Base-by-base conservation (phyloP, 805 yeast species). In the Ogataea paraovalis region DNA sequence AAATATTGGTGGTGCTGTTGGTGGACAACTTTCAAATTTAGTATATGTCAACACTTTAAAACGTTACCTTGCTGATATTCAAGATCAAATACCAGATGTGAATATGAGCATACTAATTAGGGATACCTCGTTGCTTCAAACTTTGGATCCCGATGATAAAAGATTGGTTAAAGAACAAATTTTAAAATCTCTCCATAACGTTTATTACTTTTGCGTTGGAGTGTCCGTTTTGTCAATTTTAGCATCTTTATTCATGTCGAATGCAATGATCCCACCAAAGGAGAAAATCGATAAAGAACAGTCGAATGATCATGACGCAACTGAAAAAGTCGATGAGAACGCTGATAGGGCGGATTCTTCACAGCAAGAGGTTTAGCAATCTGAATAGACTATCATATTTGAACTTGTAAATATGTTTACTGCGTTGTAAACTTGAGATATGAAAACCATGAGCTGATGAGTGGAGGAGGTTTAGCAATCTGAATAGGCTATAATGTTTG, bases 1-100 rank as follows among this genome's bases (percentile, higher is more conserved):
- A 53, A 60, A 74, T 1, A 50, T 78, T 16, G 77, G 76, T 19
- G 74, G 77, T 39, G 68, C 81, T 1, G 34, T 79, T 25, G 71
- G 75, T 22, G 66, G 74, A 3, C 68, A 65, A 34, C 59, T 75
- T 18, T 69, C 73, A 3, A 76, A 74, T 49, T 64, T 70, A n/a
- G 68, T 70, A 8, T 73, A 71, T 54, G 59, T 68, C 6, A 46
- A 60, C 2, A 55, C 64, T 5, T 54, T 67, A 48, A 63, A 51
- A 53, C 46, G 50, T 12, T 50, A 53, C n/a, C 18, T 66, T 10
- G 22, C 12, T 4, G 6, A 46, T 7, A 12, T 53, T 37, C 21
- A 16, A 23, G 20, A 27, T 14, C 39, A 16, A 39, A 3, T 42
- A 12, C 34, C 40, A 18, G 19, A 10, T 7, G 18, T 42, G 8